Evolutionary conservation across 2,329 filamentous ascomycete genomes (phyloP), one percentile per base, ranked within the genome.

Genomic region (Hypoxylon rubiginosum): DNA sequence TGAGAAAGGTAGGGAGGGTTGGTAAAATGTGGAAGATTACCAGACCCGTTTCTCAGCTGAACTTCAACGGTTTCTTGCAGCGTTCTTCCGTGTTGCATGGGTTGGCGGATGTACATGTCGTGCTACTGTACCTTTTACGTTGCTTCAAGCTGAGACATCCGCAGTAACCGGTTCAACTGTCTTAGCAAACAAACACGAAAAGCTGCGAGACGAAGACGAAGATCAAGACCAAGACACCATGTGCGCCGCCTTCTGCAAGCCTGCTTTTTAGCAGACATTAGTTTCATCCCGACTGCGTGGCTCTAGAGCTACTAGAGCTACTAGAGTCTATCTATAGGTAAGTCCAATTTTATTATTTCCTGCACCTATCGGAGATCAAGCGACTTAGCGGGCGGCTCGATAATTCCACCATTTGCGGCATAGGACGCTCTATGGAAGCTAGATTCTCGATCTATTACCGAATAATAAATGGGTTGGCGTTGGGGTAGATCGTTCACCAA

Each of bases 91-190:
- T 26, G 24, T 57, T 26, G 11, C 50, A 53, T 34, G 17, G 24
- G 43, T 48, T 56, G 57, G 19, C 39, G 43, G n/a, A 21, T n/a
- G n/a, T 30, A 26, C 46, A 54, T 52, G 53, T 28, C 30, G 61
- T 65, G 50, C 45, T n/a, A n/a, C n/a, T n/a, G n/a, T 32, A 65
- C 58, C 32, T 11, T 26, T 39, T 4, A 30, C 46, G 55, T 15
- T 34, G 63, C 59, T 30, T 66, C 56, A 64, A 45, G 32, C 21
- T 59, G 39, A 69, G 66, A 69, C 66, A 66, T 62, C 59, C 45
- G 53, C 43, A 52, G 56, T 49, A 50, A 43, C 41, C 15, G 28
- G 30, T 56, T 60, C 28, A n/a, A 51, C 59, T 60, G 46, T 60
- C 57, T 67, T 64, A 28, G 26, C 26, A 4, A 56, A 60, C 34